Evolutionary conservation across 108 stramenopile species (phyloP), one percentile per base, ranked within the genome.

Genomic region (Fistulifera solaris): DNA sequence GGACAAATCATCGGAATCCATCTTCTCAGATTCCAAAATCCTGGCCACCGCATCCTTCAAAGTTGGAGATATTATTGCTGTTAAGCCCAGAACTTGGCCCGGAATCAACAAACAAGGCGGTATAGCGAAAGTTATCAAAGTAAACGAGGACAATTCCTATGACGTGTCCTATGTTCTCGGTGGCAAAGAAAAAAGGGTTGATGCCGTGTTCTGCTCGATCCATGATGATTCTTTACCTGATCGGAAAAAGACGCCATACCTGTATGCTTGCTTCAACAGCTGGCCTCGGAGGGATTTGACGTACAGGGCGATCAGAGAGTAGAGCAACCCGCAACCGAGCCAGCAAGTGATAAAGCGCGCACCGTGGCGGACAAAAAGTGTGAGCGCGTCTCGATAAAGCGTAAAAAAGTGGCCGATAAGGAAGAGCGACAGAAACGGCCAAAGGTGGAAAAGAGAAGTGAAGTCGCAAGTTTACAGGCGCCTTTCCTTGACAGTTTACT

Each of bases 71-170:
- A 69, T 89, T 57, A 89, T 94, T 6, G 40, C 68, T 22, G 87
- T 94, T 0, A 61, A 72, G 58, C 42, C 85, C 4, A 51, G 93
- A 10, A 88, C 84, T 2, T 94, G 93, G 93, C 80, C 87, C 11
- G 89, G 89, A 8, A 79, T 91, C 17, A 94, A 94, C 65, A 89
- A 87, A 62, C 83, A 59, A 1, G 93, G 93, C 22, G 89, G 89
- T 22, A 81, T 87, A 12, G 89, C 74, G 38, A 62, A 81, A 27
- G 66, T 91, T 18, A 61, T 57, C 27, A 76, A 61, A 35, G 75
- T 83, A 7, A 27, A 47, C 16, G 61, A 38, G 22, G 53, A 28
- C 24, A 58, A 78, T 18, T 62, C 78, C 40, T 91, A 80, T 57
- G 76, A 87, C 67, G 74, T 91, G 0, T 45, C 71, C 10, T 91